Base-by-base conservation (phyloP, 768 basidiomycete genomes). In the Phlegmacium glaucopus region DNA sequence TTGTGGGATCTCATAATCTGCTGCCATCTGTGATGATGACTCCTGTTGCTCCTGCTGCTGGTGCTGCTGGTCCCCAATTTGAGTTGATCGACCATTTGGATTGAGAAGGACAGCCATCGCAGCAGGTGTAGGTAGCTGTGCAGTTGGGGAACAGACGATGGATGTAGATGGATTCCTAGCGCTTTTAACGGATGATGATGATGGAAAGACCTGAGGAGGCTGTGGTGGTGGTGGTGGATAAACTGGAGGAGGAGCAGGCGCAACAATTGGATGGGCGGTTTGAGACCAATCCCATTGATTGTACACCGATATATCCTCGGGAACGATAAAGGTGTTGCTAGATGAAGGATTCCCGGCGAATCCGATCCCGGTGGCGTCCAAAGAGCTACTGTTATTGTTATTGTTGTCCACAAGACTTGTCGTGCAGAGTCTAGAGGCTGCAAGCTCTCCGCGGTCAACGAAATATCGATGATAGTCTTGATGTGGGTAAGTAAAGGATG, bases 41-140 rank as follows among this genome's bases (percentile, higher is more conserved):
- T n/a, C n/a, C n/a, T n/a, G n/a, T n/a, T n/a, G n/a, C n/a, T n/a
- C n/a, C n/a, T n/a, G n/a, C 22, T 22, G 22, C 22, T 2, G 5
- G 3, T 22, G 22, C 22, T 22, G 22, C 22, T 22, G 22, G 22
- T 22, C 22, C 52, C 52, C 61, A 40, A 43, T 55, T 44, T 57
- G 54, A 45, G 49, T 42, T 35, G 68, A 62, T 55, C 66, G 63
- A 44, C 58, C 60, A 51, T 60, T 61, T 26, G 67, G 69, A 55
- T 69, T 71, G 47, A 74, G 66, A 53, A 72, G 59, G 42, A 73
- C 62, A 42, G 74, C 71, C 74, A 76, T 75, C 35, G 72, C 69
- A 52, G 72, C 72, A 50, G 74, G 74, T 10, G 75, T 74, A 47
- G 72, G 71, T n/a, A 72, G 59, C 52, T 70, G 72, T 39, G 70